Evolutionary conservation across 2,329 filamentous ascomycete species (phyloP), one percentile per base, ranked within the genome.

Genomic region (Diplodia sapinea): DNA sequence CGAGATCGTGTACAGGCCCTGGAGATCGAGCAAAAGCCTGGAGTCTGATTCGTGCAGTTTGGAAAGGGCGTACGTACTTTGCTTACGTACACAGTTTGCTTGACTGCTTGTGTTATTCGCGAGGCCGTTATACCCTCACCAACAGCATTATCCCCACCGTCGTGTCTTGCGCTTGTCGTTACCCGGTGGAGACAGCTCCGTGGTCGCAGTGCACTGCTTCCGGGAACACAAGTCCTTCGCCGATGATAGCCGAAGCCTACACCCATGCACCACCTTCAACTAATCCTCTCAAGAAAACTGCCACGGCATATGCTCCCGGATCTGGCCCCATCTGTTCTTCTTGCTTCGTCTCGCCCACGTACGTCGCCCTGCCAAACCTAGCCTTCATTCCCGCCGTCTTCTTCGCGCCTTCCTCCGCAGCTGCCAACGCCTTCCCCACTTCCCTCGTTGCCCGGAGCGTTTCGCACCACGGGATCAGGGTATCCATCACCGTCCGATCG

Each of bases 401-500:
- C 70, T 94, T 90, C 1, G 94, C 91, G 0, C 89, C 94, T 52
- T 88, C 83, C 71, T 87, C 85, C 0, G 93, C 90, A 0, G 92
- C 92, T 72, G 88, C 82, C 0, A 92, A 93, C 3, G 93, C 93
- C 76, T 87, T 83, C 69, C 84, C 84, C 4, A 95, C 75, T 75
- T 93, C 87, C 11, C 17, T 86, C 0, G 86, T 88, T 73, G 85
- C 78, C 2, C 79, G 82, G 4, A 98, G 83, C 6, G 85, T 86
- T 23, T 90, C 86, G 63, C 95, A 88, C 76, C 98, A 99, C 1
- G 95, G 95, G 57, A 92, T 88, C 55, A 99, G 82, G 0, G 94
- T 93, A 79, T 99, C 95, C 65, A 98, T 87, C 20, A 98, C 83
- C 0, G 95, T 99, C 51, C 95, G 86, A 76, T 99, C 95, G 26